Evolutionary conservation across 441 rosid genomes (phyloP).

Genomic region (Macaranga tanarius): DNA sequence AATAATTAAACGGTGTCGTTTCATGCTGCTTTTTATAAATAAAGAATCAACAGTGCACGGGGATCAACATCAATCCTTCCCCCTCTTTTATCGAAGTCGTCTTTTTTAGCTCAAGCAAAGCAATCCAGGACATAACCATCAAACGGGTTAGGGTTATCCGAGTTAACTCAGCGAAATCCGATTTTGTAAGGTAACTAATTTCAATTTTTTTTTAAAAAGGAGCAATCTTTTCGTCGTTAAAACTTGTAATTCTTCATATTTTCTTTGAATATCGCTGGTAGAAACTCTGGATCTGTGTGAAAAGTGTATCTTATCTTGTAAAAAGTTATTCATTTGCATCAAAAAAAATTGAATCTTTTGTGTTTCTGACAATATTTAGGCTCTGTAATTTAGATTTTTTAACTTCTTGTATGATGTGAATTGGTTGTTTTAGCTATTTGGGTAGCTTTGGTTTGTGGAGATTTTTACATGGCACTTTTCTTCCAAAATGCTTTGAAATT

Average conservation of each 20-base stretch:
- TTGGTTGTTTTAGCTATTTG: background rate
- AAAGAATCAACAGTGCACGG: too few species aligned
- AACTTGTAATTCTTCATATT: background rate
- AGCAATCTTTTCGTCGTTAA: background rate
- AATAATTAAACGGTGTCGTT: too few species aligned
- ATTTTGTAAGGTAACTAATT: too few species aligned
- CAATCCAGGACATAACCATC: background rate
- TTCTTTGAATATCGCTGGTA: background rate
- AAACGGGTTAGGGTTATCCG: background rate
- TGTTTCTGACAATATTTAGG: background rate
- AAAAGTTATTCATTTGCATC: too few species aligned
- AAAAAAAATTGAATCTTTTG: background rate
- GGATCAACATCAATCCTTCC: too few species aligned
- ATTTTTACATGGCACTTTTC: too few species aligned
- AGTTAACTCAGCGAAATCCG: conserved; percentile 7
- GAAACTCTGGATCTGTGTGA: background rate
- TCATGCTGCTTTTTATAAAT: too few species aligned
- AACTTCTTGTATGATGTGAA: background rate
- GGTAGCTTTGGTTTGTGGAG: too few species aligned
- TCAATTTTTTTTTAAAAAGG: too few species aligned
- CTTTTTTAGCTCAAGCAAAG: background rate
- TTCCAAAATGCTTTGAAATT: too few species aligned
- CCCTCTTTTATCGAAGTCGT: background rate
- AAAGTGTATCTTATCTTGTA: background rate
- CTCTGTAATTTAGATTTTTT: background rate